Conservation (phyloP, 2,329 filamentous ascomycete genomes). For the Botryotinia calthae region DNA sequence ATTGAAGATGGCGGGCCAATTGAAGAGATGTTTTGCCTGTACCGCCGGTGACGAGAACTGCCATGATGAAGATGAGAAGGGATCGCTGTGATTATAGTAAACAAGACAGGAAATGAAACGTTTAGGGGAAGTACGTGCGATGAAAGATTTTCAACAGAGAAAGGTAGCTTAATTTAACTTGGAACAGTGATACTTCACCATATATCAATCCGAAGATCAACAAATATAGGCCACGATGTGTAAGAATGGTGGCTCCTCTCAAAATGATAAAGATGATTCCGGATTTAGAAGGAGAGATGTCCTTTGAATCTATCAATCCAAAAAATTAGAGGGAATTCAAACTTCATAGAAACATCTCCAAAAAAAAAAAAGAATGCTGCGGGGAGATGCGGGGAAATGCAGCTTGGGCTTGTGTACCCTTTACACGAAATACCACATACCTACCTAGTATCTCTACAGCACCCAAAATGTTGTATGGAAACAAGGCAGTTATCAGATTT, state of each 20-base stretch:
- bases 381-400: background rate
- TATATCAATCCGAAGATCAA: background rate
- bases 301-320: background rate
- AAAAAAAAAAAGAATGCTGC: background rate
- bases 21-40: constrained; percentile 8
- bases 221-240: background rate
- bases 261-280: background rate
- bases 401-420: background rate
- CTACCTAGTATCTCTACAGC: too few relatives aligned
- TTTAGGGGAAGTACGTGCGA: background rate
- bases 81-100: background rate
- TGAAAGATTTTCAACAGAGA: background rate
- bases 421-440: too few relatives aligned
- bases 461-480: background rate
- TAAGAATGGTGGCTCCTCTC: background rate
- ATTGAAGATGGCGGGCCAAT: background rate
- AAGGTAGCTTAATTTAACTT: background rate
- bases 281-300: background rate
- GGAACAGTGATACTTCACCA: background rate
- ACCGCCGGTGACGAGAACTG: constrained; percentile 1
- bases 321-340: too few relatives aligned
- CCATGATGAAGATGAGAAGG: background rate
- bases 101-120: background rate
- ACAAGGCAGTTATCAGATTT: background rate
- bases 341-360: background rate